These are phyloP conservation scores for Calocera cornea DNA, from an alignment of 768 basidiomycete genomes.

Conservation along the genomic window DNA sequence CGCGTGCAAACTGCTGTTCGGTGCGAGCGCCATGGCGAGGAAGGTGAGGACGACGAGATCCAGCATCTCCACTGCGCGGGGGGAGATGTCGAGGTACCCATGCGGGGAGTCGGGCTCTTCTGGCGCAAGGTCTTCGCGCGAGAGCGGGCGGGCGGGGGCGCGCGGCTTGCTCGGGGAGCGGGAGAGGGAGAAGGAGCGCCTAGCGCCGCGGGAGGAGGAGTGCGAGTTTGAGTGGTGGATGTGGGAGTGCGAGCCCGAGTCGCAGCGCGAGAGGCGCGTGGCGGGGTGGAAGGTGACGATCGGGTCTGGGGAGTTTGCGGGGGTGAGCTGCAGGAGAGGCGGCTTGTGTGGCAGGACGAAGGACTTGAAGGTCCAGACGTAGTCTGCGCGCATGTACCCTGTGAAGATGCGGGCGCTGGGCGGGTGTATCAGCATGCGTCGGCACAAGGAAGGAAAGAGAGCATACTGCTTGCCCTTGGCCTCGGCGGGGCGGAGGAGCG, in stretches of 20 bases:
- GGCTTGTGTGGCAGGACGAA: background rate
- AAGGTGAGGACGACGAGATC: background rate
- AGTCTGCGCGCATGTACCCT: background rate
- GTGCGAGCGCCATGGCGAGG: background rate
- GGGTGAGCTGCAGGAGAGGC: background rate
- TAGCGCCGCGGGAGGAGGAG: background rate
- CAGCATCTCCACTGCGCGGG: background rate
- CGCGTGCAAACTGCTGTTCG: background rate
- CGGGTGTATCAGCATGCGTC: background rate
- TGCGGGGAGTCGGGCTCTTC: background rate
- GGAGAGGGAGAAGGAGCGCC: background rate
- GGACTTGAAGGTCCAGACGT: background rate
- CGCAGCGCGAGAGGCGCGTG: background rate
- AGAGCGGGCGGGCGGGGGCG: background rate
- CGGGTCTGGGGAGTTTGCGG: background rate
- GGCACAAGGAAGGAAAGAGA: background rate
- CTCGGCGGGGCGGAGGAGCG: background rate
- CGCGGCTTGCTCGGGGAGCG: background rate
- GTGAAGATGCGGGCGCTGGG: background rate
- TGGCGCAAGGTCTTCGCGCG: background rate
- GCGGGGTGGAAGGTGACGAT: background rate
- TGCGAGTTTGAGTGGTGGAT: too few species aligned
- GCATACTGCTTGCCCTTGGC: background rate
- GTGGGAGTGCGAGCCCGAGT: background rate
- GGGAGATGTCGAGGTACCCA: background rate